A percentile compares a stretch with the other conserved stretches of the same genome.
Evolutionary conservation across 2,329 filamentous ascomycete genomes (phyloP).

Genomic region (Sporothrix pallida): DNA sequence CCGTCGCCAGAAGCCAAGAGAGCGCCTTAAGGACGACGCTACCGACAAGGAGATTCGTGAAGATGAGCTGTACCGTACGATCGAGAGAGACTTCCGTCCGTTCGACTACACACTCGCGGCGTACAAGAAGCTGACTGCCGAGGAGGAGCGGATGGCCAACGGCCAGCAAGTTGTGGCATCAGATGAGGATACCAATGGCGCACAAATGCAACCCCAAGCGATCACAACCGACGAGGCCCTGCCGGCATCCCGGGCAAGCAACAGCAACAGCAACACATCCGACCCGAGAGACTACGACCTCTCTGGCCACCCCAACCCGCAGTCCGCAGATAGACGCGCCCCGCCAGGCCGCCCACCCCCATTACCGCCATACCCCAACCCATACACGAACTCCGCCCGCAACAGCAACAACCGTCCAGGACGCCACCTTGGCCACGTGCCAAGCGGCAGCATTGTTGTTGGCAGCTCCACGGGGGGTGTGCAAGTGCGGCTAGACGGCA

Average conservation of each 20-base stretch:
- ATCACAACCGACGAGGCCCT: slow-evolving; percentile 59
- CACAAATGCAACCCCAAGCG: slow-evolving; percentile 49
- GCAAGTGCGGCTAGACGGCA: slow-evolving; percentile 87
- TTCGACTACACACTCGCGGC: slow-evolving; percentile 92
- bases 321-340: slow-evolving; percentile 37
- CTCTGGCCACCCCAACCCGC: not conserved
- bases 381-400: slow-evolving; percentile 48
- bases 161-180: slow-evolving; percentile 33
- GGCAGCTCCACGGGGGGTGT: slow-evolving; percentile 82
- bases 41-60: slow-evolving; percentile 93
- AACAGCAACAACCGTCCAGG: slow-evolving; percentile 33
- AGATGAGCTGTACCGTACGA: slow-evolving; percentile 91
- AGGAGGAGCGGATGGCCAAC: slow-evolving; percentile 39
- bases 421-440: slow-evolving; percentile 46
- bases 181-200: not conserved
- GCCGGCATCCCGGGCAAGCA: slow-evolving; percentile 47
- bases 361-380: slow-evolving; percentile 55
- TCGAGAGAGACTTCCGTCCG: slow-evolving; percentile 89
- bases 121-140: slow-evolving; percentile 64
- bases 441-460: slow-evolving; percentile 70
- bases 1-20: slow-evolving; percentile 89
- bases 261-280: slow-evolving; percentile 29
- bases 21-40: slow-evolving; percentile 89
- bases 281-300: slow-evolving; percentile 19
- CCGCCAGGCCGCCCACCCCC: slow-evolving; percentile 47